Conservation (phyloP, 805 yeast species). For the Nakazawaea siamensis region DNA sequence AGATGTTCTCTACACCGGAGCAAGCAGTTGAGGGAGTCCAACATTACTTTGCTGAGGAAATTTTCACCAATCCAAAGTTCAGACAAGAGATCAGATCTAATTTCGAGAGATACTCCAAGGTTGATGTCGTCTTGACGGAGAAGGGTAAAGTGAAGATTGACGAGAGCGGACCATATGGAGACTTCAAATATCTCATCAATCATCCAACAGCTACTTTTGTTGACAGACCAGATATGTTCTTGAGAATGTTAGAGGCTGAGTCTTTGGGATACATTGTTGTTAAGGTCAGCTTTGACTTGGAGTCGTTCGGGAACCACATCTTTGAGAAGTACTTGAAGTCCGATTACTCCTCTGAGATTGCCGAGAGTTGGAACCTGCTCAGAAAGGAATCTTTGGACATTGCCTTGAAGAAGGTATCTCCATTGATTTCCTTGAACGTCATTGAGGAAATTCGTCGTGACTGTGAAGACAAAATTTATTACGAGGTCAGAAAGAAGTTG, state of each 20-base stretch:
- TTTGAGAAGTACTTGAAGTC: constrained; percentile 53
- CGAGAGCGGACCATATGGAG: constrained; percentile 73
- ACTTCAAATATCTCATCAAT: constrained; percentile 84
- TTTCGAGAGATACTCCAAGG: constrained; percentile 53
- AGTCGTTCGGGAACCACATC: constrained; percentile 35
- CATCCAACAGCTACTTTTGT: constrained; percentile 71
- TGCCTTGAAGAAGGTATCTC: constrained; percentile 61
- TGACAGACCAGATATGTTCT: constrained; percentile 67
- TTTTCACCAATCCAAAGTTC: constrained; percentile 72
- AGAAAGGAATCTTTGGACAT: constrained; percentile 59
- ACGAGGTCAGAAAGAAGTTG: constrained; percentile 63
- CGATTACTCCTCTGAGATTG: constrained; percentile 69
- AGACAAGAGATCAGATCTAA: constrained; percentile 63
- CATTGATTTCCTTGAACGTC: constrained; percentile 63
- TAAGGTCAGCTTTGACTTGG: constrained; percentile 37
- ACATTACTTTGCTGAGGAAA: constrained; percentile 69
- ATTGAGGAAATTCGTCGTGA: constrained; percentile 75
- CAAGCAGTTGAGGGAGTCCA: constrained; percentile 68
- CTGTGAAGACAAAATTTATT: constrained; percentile 64
- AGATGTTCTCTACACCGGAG: constrained; percentile 46
- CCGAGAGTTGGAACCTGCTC: constrained; percentile 73
- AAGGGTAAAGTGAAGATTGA: constrained; percentile 76
- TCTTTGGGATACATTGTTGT: constrained; percentile 62
- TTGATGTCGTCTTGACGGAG: constrained; percentile 74
- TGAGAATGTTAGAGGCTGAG: constrained; percentile 92